Evolutionary conservation across 192 early-diverging fungal genomes (phyloP), one percentile per base, ranked within the genome.

Genomic region (Rhizoclosmatium globosum): DNA sequence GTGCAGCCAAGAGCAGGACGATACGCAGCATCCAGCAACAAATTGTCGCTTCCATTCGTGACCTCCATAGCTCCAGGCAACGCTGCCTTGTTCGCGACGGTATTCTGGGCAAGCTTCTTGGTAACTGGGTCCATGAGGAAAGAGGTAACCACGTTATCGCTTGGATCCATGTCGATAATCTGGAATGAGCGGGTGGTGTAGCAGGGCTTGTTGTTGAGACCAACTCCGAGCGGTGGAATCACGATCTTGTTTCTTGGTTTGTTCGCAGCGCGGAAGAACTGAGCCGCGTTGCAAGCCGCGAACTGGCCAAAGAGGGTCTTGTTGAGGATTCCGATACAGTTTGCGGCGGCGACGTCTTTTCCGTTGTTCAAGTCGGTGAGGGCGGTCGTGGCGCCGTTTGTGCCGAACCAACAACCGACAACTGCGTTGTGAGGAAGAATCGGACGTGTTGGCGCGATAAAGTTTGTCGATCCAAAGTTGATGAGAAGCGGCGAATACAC

Each of bases 331-430:
- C 71, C 78, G 75, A 84, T 79, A 57, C 85, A 85, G 2, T 82
- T 85, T 7, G 66, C 80, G 42, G 50, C 74, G n/a, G 58, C 44
- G 17, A 82, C 42, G 45, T 75, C 79, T n/a, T 39, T 45, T 42
- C 79, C 84, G 65, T 77, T 69, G 72, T 79, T 82, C 39, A 41
- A 64, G 72, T 81, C 81, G 7, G 79, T 69, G 19, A 85, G 82
- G 39, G 71, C 53, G 38, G 80, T 78, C 9, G 71, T 79, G 11
- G 61, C 72, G 38, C 64, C 80, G 60, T 85, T 85, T 17, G 85
- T 79, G 41, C 85, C 85, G 65, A 85, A 84, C 82, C 82, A 84
- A 45, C 79, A 78, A 23, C 77, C 82, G 41, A 85, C 82, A 44
- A 79, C 71, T 1, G 75, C 62, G 19, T 77, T 79, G 9, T 79